Evolutionary conservation across 2,329 filamentous ascomycete species (phyloP), one percentile per base, ranked within the genome.

Genomic region (Daldinia sp.): DNA sequence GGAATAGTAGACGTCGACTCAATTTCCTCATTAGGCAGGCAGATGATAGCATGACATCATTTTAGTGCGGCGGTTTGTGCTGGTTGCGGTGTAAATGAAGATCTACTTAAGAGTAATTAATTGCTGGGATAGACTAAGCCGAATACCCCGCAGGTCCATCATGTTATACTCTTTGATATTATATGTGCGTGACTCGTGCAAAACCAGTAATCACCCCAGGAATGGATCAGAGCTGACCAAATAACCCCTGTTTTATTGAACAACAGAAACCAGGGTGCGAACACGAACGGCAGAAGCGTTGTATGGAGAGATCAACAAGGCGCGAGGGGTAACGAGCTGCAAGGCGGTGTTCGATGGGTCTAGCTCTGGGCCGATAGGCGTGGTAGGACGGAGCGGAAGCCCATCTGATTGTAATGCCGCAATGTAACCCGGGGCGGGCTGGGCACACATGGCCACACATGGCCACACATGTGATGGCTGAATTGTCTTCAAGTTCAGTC

Each of bases 141-240:
- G 39, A 46, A 68, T 50, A 63, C 60, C 63, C 65, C 63, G 57
- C 65, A 68, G 56, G 56, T 46, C 46, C 41, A 61, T 30, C 57
- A 28, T 42, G 28, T 63, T 59, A 62, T 56, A 54, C 18, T 57
- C 55, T 61, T 50, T 23, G 48, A 50, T 39, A 39, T 60, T 56
- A 51, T 56, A 51, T 63, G 72, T 72, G 70, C 73, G 74, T 76
- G 74, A 75, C 74, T 66, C 15, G 67, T 56, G n/a, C 41, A 54
- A 60, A 69, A 55, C 74, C 74, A 74, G 69, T 73, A 35, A 74
- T 54, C 68, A 70, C 55, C 68, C 65, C 42, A 33, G 56, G 65
- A 73, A 58, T 66, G 26, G 56, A 39, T 41, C 62, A 55, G 63
- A 69, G 63, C 55, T 56, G 71, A 66, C 72, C 55, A 63, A 63